Percentiles rank a stretch among this genome's conserved stretches.
Conservation (phyloP, 2,329 filamentous ascomycete genomes). For the Scortechinia acanthostroma region DNA sequence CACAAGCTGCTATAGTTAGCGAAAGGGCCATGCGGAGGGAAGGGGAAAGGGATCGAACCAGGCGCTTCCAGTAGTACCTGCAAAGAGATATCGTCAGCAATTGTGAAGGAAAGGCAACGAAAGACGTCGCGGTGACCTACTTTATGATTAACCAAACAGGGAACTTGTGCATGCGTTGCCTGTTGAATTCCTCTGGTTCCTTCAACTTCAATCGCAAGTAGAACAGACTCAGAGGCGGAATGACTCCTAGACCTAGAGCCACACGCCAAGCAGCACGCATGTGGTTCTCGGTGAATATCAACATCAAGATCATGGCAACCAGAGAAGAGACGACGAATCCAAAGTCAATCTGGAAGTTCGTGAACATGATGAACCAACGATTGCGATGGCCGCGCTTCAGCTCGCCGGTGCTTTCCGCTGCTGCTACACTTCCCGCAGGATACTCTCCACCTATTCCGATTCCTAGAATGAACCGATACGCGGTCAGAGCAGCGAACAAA, state of each 20-base stretch:
- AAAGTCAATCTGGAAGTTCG: conserved; percentile 78
- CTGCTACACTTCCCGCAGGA: conserved; percentile 75
- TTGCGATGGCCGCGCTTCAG: conserved; percentile 77
- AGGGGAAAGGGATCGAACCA: conserved; percentile 26
- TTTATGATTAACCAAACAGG: conserved; percentile 40
- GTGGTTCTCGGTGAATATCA: conserved; percentile 45
- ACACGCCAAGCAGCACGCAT: conserved; percentile 75
- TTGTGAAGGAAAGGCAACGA: neutral
- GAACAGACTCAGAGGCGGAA: conserved; percentile 70
- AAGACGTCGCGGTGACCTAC: conserved; percentile 12
- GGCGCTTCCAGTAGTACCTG: conserved; percentile 67
- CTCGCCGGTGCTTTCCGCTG: conserved; percentile 77
- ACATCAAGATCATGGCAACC: conserved; percentile 60
- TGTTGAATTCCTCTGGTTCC: conserved; percentile 72
- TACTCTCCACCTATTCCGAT: conserved; percentile 80
- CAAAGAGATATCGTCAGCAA: conserved; percentile 14
- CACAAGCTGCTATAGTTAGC: conserved; percentile 21
- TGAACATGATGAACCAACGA: conserved; percentile 85
- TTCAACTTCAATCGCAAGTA: conserved; percentile 66
- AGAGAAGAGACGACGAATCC: conserved; percentile 78
- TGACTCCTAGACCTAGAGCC: conserved; percentile 68
- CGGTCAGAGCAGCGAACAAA: conserved; percentile 72
- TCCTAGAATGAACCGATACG: conserved; percentile 77
- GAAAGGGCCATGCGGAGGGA: neutral
- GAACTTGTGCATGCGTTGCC: conserved; percentile 61